Evolutionary conservation across 2,329 filamentous ascomycete species (phyloP).

Genomic region (Lachnellula cervina): DNA sequence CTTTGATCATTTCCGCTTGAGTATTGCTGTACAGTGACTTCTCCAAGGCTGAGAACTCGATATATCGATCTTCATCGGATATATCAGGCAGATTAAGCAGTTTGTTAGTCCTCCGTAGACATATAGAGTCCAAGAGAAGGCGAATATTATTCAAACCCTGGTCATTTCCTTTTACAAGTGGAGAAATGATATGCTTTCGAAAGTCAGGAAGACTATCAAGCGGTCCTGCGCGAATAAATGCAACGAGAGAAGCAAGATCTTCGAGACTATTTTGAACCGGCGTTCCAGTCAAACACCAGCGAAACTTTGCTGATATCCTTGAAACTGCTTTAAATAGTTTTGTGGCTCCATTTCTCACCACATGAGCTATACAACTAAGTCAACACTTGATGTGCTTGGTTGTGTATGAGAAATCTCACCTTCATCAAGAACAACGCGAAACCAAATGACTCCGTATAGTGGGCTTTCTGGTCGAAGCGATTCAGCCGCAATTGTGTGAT

Average conservation of each 20-base stretch:
- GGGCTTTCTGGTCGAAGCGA: conserved; percentile 17
- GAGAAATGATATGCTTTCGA: conserved; percentile 20
- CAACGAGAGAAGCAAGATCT: conserved; percentile 28
- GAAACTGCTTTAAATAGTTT: conserved; percentile 40
- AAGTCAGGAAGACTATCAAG: conserved; percentile 12
- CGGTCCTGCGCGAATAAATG: conserved; percentile 15
- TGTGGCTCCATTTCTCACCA: conserved; percentile 44
- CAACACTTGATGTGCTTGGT: not conserved
- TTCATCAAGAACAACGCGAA: conserved; percentile 41
- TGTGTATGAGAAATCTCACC: conserved; percentile 29
- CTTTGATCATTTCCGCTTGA: conserved; percentile 3
- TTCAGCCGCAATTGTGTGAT: conserved; percentile 41
- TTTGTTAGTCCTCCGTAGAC: conserved; percentile 39
- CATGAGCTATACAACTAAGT: conserved; percentile 37
- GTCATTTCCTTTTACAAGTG: conserved; percentile 22
- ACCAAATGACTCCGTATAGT: conserved; percentile 38
- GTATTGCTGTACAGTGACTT: conserved; percentile 5
- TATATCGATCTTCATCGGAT: conserved; percentile 18
- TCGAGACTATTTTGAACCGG: conserved; percentile 32
- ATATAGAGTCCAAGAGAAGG: conserved; percentile 35
- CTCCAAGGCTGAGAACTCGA: conserved; percentile 33
- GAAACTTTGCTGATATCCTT: conserved; percentile 38
- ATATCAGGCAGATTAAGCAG: conserved; percentile 35
- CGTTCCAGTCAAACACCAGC: conserved; percentile 31
- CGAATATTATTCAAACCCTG: conserved; percentile 27